Base-by-base conservation (phyloP, 345 rosid genomes). In the Clarkia xantiana region DNA sequence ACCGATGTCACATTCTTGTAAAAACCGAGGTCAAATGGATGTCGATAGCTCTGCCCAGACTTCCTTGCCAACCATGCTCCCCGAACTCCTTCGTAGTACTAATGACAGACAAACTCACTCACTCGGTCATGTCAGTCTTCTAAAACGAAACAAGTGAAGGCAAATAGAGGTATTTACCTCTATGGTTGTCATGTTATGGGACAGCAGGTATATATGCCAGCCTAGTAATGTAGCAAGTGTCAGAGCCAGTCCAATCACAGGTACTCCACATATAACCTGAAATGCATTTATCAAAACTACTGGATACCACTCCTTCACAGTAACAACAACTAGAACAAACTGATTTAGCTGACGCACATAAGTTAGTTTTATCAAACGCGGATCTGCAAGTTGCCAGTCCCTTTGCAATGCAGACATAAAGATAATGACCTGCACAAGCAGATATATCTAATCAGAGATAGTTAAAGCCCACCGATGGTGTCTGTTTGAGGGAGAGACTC, bases 51-150 rank as follows among this genome's bases (percentile, higher is more conserved):
- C 60, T 76, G 90, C 65, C 95, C 97, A 15, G 93, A 82, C 72
- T 84, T 84, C 69, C 64, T 75, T 13, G 95, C 97, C 73, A 89
- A 63, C 97, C 94, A 84, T 11, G 62, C 69, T 15, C 76, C 77
- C 19, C 82, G 70, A 58, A 61, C 70, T 60, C 81, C 82, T 67
- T 84, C 89, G 50, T 82, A 66, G 67, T 78, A 75, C 94, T 85
- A 65, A 61, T 56, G 40, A 17, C 15, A 45, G n/a, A n/a, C 40
- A 54, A 3, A 29, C 41, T 6, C 40, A 18, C 51, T 52, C 34
- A 50, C 41, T 47, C 11, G 18, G 12, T 15, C 16, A 20, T n/a
- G n/a, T n/a, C n/a, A n/a, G n/a, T n/a, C n/a, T n/a, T n/a, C n/a
- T n/a, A n/a, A n/a, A n/a, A n/a, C n/a, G n/a, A n/a, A n/a, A n/a